A percentile compares a stretch with the other conserved stretches of the same genome.
Conservation (phyloP, 1,284 basidiomycete species). For the Fistulinella cinereoalba region DNA sequence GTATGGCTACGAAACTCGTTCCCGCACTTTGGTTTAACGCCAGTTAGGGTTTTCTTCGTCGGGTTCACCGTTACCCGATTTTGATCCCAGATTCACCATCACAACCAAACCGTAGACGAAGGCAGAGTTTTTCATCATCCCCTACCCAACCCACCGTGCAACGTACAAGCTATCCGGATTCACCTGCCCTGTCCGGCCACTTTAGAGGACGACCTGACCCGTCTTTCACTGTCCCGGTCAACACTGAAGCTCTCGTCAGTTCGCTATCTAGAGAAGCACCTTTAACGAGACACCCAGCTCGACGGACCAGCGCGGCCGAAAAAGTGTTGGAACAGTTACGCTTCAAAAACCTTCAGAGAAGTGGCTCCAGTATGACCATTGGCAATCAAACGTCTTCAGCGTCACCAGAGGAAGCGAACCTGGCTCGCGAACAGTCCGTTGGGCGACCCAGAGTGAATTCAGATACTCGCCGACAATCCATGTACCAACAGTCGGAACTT, state of each 20-base stretch:
- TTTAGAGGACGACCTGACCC: constrained; percentile 35
- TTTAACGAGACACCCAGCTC: constrained; percentile 13
- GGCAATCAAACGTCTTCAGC: constrained; percentile 16
- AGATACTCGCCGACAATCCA: constrained; percentile 26
- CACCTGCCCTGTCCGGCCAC: constrained; percentile 23
- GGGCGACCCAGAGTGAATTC: constrained; percentile 32
- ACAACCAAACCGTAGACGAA: constrained; percentile 38
- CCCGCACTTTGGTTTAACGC: not conserved
- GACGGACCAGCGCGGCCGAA: constrained; percentile 56
- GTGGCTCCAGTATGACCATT: constrained; percentile 34
- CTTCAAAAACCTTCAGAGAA: constrained; percentile 46
- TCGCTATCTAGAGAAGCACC: constrained; percentile 25
- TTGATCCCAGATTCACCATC: constrained; percentile 44
- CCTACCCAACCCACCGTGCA: constrained; percentile 26
- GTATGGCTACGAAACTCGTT: constrained; percentile 34
- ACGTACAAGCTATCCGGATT: constrained; percentile 24
- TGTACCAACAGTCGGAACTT: constrained; percentile 25
- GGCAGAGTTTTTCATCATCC: constrained; percentile 41
- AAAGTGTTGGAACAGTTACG: constrained; percentile 56
- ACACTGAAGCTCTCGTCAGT: constrained; percentile 28
- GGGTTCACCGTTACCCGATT: constrained; percentile 92
- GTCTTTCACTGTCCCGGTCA: constrained; percentile 26
- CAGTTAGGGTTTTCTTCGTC: constrained; percentile 81
- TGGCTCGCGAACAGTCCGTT: constrained; percentile 15
- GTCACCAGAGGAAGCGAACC: constrained; percentile 17